These are phyloP conservation scores for Eucalyptus marginata DNA, from an alignment of 345 rosid species.

Conservation along the genomic window DNA sequence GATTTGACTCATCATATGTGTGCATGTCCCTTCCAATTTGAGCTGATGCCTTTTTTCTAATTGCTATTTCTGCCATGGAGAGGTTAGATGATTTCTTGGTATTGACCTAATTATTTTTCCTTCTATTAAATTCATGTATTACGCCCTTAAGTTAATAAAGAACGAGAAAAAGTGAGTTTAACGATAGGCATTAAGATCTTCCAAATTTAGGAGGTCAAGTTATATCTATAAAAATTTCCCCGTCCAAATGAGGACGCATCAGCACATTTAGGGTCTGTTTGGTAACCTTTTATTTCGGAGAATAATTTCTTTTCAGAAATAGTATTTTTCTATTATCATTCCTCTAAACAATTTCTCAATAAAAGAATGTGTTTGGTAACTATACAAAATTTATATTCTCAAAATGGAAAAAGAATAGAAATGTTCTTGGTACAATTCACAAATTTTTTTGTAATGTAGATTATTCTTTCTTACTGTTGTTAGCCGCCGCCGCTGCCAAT, in stretches of 20 bases:
- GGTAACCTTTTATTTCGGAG: rapidly evolving
- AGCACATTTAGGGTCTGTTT: rapidly evolving
- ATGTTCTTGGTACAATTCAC: rapidly evolving
- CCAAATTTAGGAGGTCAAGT: background rate
- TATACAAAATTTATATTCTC: no score
- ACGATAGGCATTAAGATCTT: background rate
- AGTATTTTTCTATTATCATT: no score
- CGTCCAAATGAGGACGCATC: rapidly evolving
- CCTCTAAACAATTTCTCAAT: no score
- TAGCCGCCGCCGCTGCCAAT: rapidly evolving
- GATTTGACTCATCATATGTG: background rate
- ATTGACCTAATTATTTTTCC: background rate
- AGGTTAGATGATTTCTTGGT: background rate
- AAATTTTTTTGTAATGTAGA: rapidly evolving
- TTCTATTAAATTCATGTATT: background rate
- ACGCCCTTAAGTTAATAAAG: background rate
- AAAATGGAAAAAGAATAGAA: no score
- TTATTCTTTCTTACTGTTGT: rapidly evolving
- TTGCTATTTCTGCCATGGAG: background rate
- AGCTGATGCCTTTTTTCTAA: background rate
- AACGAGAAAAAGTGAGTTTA: background rate
- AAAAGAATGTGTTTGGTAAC: rapidly evolving
- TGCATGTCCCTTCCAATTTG: background rate
- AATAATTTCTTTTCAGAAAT: no score
- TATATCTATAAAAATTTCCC: background rate